Base-by-base conservation (phyloP, 106 monocot genomes). In the Cymbidium sinense region DNA sequence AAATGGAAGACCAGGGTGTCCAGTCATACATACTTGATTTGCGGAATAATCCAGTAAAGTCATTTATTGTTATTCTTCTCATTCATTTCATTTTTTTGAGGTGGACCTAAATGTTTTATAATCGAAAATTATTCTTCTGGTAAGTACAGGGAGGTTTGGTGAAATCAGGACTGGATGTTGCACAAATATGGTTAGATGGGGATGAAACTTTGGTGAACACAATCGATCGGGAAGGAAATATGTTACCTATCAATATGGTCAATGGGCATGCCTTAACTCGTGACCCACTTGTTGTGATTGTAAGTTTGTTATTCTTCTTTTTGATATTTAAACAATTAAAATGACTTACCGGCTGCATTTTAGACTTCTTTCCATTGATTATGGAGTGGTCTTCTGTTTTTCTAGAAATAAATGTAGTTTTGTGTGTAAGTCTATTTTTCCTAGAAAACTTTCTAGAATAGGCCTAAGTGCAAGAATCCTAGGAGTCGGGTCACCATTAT, bases 111-210 rank as follows among this genome's bases (percentile, higher is more conserved):
- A 78, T 70, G 43, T 21, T 43, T 33, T 9, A 10, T 62, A 27
- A 62, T 8, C 50, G 1, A 2, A 8, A 18, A 75, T 47, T 64
- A 18, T 10, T 70, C 47, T 78, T 47, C 47, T 18, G 2, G 13
- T 39, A 47, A 1, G 47, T 47, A 47, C 47, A 98, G 96, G 96
- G 96, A 69, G 94, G 96, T 54, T 78, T 98, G n/a, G 88, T 98
- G n/a, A 94, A 85, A 83, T 88, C 94, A 73, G 96, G 96, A 79
- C 82, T 98, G 4, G 96, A 98, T 82, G 91, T 98, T 77, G 96
- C 96, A 37, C 88, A 94, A 81, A 98, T 98, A 78, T 98, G 96
- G 96, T 80, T 98, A 79, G 96, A 98, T 77, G 96, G 94, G 30
- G 86, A 94, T 78, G 91, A 91, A 76, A 98, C 85, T 58, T 82